Percentiles rank a stretch among this genome's conserved stretches.
These are phyloP conservation scores for Asterophora parasitica DNA, from an alignment of 768 basidiomycete species.

Conservation along the genomic window DNA sequence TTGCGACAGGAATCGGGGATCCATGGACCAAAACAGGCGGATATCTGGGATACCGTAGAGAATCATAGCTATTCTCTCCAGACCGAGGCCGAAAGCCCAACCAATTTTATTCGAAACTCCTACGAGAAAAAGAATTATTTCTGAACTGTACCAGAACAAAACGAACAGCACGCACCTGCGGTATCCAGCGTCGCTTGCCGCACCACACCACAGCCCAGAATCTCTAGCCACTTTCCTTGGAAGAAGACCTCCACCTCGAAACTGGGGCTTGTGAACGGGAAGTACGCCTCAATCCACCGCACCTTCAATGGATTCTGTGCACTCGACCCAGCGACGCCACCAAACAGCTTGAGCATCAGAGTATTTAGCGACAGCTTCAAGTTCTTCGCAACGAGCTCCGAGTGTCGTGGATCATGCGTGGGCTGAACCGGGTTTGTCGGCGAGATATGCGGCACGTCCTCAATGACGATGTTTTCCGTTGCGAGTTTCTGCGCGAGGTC, in stretches of 20 bases:
- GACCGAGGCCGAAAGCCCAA: slow-evolving; percentile 97
- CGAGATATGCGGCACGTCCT: slow-evolving; percentile 76
- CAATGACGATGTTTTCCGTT: slow-evolving; percentile 74
- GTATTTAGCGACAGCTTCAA: slow-evolving; percentile 88
- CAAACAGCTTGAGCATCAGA: slow-evolving; percentile 80
- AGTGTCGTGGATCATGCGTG: slow-evolving; percentile 67
- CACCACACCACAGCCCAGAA: slow-evolving; percentile 91
- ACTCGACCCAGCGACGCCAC: slow-evolving; percentile 44
- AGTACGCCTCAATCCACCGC: slow-evolving; percentile 96
- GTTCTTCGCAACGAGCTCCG: slow-evolving; percentile 74
- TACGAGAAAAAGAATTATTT: slow-evolving; percentile 28
- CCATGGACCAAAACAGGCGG: slow-evolving; percentile 93
- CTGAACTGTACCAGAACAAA: slow-evolving; percentile 18
- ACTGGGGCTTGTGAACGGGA: slow-evolving; percentile 97
- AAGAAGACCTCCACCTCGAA: slow-evolving; percentile 98
- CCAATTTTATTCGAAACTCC: slow-evolving; percentile 82
- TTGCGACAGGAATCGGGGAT: slow-evolving; percentile 82
- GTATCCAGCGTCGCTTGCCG: slow-evolving; percentile 83
- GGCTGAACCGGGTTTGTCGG: slow-evolving; percentile 77
- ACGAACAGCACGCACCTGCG: slow-evolving; percentile 56
- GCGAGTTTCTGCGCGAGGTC: slow-evolving; percentile 56
- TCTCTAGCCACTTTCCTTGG: slow-evolving; percentile 95
- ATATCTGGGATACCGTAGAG: slow-evolving; percentile 97
- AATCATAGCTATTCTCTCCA: slow-evolving; percentile 98
- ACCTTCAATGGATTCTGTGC: slow-evolving; percentile 74